Evolutionary conservation across 495 filamentous ascomycete species (phyloP).

Genomic region (Xylaria cubensis): DNA sequence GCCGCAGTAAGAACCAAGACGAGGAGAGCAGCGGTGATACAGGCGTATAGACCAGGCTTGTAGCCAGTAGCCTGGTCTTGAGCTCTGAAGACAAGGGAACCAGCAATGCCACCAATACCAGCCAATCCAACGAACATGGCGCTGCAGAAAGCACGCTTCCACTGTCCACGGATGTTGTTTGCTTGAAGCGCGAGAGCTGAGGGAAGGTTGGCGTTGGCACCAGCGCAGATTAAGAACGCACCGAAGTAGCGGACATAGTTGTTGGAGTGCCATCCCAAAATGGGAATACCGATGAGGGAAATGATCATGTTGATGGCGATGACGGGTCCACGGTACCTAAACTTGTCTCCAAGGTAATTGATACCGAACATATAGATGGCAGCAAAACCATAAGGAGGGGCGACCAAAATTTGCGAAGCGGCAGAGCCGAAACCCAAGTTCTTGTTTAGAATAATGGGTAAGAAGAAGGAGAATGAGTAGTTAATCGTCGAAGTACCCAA

Average conservation of each 20-base stretch:
- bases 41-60: conserved; percentile 53
- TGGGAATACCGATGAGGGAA: conserved; percentile 49
- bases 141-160: conserved; percentile 67
- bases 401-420: conserved; percentile 63
- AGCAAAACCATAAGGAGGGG: conserved; percentile 65
- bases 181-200: conserved; percentile 59
- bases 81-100: conserved; percentile 61
- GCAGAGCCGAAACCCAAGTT: conserved; percentile 63
- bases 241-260: conserved; percentile 65
- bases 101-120: conserved; percentile 66
- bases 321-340: conserved; percentile 59
- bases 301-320: conserved; percentile 57
- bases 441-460: conserved; percentile 65
- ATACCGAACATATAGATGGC: conserved; percentile 62
- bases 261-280: conserved; percentile 58
- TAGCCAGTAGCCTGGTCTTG: conserved; percentile 49
- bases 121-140: conserved; percentile 63
- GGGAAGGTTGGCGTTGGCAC: conserved; percentile 63
- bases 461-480: conserved; percentile 69
- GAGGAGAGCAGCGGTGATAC: conserved; percentile 47
- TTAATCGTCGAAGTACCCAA: conserved; percentile 61
- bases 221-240: conserved; percentile 63
- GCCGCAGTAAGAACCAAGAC: conserved; percentile 45
- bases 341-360: conserved; percentile 61
- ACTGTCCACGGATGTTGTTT: conserved; percentile 72